Percentiles rank a stretch among this genome's conserved stretches.
phyloP scores from a whole-genome alignment of 495 filamentous ascomycete genomes.

The Hyaloscypha finlandica region DNA sequence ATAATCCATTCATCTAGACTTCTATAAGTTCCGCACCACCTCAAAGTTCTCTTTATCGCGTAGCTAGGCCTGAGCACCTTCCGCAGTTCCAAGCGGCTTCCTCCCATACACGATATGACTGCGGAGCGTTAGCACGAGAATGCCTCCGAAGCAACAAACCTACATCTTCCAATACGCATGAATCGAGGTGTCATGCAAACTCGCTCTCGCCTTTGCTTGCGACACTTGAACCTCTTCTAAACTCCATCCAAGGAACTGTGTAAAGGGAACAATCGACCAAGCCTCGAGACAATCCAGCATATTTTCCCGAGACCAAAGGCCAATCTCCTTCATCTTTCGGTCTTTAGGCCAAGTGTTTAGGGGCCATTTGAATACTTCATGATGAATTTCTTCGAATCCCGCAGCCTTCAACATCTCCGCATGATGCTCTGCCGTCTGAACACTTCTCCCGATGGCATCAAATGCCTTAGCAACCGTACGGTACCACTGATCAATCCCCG shows the following conservation, averaged over 20 bases:
- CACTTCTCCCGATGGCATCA: background rate
- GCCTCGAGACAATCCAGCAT: slow-evolving; percentile 45
- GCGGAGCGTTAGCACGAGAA: background rate
- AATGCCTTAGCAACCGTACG: slow-evolving; percentile 19
- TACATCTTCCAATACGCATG: slow-evolving; percentile 13
- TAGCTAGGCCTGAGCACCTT: too few relatives aligned
- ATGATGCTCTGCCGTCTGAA: slow-evolving; percentile 20
- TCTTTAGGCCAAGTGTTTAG: slow-evolving; percentile 49
- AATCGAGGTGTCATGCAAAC: background rate
- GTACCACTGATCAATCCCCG: slow-evolving; percentile 32
- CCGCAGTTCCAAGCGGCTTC: background rate
- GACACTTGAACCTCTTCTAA: background rate
- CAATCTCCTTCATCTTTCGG: slow-evolving; percentile 46
- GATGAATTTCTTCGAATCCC: slow-evolving; percentile 61
- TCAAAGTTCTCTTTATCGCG: too few relatives aligned
- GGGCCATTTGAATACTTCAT: slow-evolving; percentile 52
- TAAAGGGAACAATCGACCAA: slow-evolving; percentile 41
- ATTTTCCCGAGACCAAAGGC: slow-evolving; percentile 40
- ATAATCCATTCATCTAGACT: too few relatives aligned
- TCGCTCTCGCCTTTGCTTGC: slow-evolving; percentile 4
- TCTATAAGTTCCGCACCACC: too few relatives aligned
- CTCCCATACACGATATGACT: background rate
- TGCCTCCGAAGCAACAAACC: background rate
- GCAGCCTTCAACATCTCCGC: slow-evolving; percentile 44
- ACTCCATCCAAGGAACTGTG: slow-evolving; percentile 7